Evolutionary conservation across 495 filamentous ascomycete genomes (phyloP).

Genomic region (Cairneyella variabilis): DNA sequence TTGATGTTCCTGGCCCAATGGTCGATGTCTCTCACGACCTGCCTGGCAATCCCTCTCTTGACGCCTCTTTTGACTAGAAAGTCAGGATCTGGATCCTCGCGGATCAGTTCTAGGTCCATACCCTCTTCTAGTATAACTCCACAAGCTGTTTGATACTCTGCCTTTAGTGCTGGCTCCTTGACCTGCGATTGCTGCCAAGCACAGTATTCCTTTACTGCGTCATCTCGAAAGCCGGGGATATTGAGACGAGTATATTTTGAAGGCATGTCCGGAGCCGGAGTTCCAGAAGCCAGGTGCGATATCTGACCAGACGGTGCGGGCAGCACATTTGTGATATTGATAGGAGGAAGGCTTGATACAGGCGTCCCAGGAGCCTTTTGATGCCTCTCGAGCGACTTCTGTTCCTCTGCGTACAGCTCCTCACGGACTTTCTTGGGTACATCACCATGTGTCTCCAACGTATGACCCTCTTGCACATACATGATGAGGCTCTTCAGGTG

Average conservation of each 20-base stretch:
- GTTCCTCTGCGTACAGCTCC: slow-evolving; percentile 11
- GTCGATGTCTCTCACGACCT: slow-evolving; percentile 30
- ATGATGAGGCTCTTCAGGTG: slow-evolving; percentile 13
- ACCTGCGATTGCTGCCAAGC: slow-evolving; percentile 26
- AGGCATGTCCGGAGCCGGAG: no score
- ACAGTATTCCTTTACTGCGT: slow-evolving; percentile 12
- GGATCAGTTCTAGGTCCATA: slow-evolving; percentile 28
- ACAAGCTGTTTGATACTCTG: slow-evolving; percentile 23
- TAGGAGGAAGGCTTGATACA: slow-evolving; percentile 7
- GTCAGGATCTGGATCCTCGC: slow-evolving; percentile 26
- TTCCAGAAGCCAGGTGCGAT: no score
- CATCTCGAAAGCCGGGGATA: slow-evolving; percentile 3
- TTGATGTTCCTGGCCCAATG: slow-evolving; percentile 6
- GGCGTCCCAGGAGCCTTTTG: not conserved
- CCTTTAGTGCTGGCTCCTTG: slow-evolving; percentile 16
- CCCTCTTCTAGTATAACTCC: slow-evolving; percentile 7
- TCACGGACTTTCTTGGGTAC: slow-evolving; percentile 4
- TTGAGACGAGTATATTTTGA: not conserved
- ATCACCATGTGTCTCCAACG: slow-evolving; percentile 8
- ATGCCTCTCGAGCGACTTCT: not conserved
- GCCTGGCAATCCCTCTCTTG: slow-evolving; percentile 25
- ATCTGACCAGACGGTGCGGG: no score
- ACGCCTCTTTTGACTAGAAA: slow-evolving; percentile 30
- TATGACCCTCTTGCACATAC: slow-evolving; percentile 8
- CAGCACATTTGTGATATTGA: slow-evolving; percentile 12